Percentiles rank a stretch among this genome's conserved stretches.
Conservation (phyloP, 192 early-diverging fungal genomes). For the Coemansia sp. region DNA sequence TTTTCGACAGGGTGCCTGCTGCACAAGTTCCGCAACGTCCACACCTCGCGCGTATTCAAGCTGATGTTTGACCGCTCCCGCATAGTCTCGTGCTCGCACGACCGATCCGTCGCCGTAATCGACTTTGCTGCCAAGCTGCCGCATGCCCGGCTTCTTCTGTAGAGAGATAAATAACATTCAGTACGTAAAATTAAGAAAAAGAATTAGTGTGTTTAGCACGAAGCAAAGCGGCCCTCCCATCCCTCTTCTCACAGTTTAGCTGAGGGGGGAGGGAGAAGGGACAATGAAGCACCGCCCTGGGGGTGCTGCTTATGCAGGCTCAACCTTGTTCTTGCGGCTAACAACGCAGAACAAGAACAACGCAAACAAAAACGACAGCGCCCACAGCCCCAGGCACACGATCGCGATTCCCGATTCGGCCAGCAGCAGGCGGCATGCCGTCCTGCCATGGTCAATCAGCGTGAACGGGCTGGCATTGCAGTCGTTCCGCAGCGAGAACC, state of each 20-base stretch:
- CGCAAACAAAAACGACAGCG: slow-evolving; percentile 29
- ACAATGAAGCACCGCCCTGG: too few species aligned
- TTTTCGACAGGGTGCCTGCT: slow-evolving; percentile 62
- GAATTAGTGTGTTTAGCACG: too few species aligned
- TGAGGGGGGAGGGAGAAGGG: too few species aligned
- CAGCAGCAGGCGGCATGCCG: slow-evolving; percentile 44
- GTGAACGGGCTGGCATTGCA: slow-evolving; percentile 36
- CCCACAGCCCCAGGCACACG: slow-evolving; percentile 46
- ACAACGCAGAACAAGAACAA: slow-evolving; percentile 40
- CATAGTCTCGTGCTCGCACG: slow-evolving; percentile 81
- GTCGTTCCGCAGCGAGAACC: slow-evolving; percentile 52
- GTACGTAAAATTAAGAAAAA: too few species aligned
- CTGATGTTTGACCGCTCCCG: slow-evolving; percentile 76
- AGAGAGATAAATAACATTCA: not conserved
- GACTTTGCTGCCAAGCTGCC: slow-evolving; percentile 40
- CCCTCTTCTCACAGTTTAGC: too few species aligned
- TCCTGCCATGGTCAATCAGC: slow-evolving; percentile 30
- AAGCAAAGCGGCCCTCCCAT: too few species aligned
- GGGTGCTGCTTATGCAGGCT: not conserved
- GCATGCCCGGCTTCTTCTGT: slow-evolving; percentile 25
- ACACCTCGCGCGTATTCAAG: slow-evolving; percentile 74
- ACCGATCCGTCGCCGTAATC: slow-evolving; percentile 50
- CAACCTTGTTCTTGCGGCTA: slow-evolving; percentile 10
- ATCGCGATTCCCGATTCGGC: slow-evolving; percentile 39
- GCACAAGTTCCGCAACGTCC: slow-evolving; percentile 56